These are phyloP conservation scores for Paramyrothecium roridum DNA, from an alignment of 2,329 filamentous ascomycete genomes.

Conservation along the genomic window DNA sequence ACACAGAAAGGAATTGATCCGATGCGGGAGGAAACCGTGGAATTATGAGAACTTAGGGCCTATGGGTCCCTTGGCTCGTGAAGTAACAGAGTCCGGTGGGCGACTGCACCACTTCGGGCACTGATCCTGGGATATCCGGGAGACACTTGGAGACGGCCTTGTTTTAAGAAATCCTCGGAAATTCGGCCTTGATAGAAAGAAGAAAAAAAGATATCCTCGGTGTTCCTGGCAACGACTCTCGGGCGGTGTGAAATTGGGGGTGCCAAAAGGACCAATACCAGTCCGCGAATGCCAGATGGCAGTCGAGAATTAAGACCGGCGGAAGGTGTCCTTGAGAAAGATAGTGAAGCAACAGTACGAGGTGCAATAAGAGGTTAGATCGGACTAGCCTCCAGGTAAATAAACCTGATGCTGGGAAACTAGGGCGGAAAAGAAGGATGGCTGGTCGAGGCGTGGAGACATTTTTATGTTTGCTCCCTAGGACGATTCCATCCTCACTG, in stretches of 20 bases:
- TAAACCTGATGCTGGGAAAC: neutral
- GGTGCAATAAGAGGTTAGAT: neutral
- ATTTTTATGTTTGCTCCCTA: conserved; percentile 1
- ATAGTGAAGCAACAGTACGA: conserved; percentile 15
- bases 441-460: conserved; percentile 15
- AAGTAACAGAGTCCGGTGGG: conserved; percentile 16
- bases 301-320: conserved; percentile 6
- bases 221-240: conserved; percentile 18
- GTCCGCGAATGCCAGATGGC: neutral
- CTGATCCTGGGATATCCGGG: conserved; percentile 18
- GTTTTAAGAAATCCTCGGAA: conserved; percentile 3
- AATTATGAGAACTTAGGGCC: neutral
- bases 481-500: neutral
- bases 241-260: conserved; percentile 20
- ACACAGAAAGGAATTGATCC: conserved; percentile 19
- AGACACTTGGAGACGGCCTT: neutral
- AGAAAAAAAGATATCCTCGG: conserved; percentile 15
- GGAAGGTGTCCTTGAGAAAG: neutral
- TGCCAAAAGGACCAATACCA: neutral
- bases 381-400: neutral
- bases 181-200: neutral
- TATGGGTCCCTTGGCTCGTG: conserved; percentile 16
- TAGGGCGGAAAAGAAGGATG: conserved; percentile 21
- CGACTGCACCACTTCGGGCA: conserved; percentile 23
- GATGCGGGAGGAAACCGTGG: conserved; percentile 16